Conservation (phyloP, 1,139 yeast genomes). For the Candida dubliniensis region DNA sequence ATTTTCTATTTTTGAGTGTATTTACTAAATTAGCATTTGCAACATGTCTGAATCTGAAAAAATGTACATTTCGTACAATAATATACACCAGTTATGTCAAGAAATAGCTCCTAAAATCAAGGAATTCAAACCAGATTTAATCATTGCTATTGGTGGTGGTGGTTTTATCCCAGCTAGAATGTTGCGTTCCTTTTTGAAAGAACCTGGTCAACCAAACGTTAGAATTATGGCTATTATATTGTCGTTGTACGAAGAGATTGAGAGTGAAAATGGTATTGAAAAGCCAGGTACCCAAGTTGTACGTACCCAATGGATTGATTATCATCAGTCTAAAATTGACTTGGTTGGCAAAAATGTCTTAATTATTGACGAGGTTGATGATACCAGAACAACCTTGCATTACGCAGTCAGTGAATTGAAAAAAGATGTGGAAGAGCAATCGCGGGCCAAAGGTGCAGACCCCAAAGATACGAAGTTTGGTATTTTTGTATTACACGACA, state of each 20-base stretch:
- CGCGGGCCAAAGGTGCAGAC: slow-evolving; percentile 48
- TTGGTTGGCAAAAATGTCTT: slow-evolving; percentile 79
- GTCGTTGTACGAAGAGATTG: slow-evolving; percentile 83
- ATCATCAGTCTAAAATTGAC: slow-evolving; percentile 60
- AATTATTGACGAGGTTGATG: slow-evolving; percentile 94
- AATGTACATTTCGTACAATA: slow-evolving; percentile 86
- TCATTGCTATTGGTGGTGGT: slow-evolving; percentile 92
- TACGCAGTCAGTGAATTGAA: slow-evolving; percentile 86
- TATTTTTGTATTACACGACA: slow-evolving; percentile 91
- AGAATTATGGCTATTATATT: slow-evolving; percentile 93
- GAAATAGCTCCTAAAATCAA: slow-evolving; percentile 73
- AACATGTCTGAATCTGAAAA: slow-evolving; percentile 47
- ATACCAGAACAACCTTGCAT: slow-evolving; percentile 91
- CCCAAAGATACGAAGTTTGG: slow-evolving; percentile 71
- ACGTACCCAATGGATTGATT: slow-evolving; percentile 95
- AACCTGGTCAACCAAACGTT: slow-evolving; percentile 82
- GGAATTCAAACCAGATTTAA: slow-evolving; percentile 75
- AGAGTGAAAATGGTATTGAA: slow-evolving; percentile 50
- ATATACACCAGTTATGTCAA: slow-evolving; percentile 91
- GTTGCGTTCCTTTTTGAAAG: slow-evolving; percentile 84
- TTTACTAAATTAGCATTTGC: not conserved
- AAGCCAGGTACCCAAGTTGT: slow-evolving; percentile 80
- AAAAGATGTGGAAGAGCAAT: slow-evolving; percentile 70
- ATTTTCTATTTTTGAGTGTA: too few relatives aligned
- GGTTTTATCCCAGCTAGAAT: slow-evolving; percentile 97